These are phyloP conservation scores for Apiospora marii DNA, from an alignment of 2,329 filamentous ascomycete species.

Conservation along the genomic window DNA sequence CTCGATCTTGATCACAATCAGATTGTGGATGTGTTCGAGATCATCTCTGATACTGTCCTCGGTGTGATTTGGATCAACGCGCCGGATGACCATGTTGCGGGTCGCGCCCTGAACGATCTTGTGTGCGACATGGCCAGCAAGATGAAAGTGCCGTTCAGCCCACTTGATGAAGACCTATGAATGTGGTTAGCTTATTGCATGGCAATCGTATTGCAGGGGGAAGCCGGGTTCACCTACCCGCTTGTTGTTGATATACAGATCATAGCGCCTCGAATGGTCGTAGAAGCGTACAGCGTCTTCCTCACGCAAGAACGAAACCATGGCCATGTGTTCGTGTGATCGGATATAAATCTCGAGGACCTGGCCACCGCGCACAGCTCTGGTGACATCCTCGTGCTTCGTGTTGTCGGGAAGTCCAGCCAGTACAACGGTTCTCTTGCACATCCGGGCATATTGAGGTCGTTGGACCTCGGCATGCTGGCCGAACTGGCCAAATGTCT, in stretches of 20 bases:
- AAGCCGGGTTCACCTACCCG: constrained; percentile 56
- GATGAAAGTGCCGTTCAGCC: constrained; percentile 74
- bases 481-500: not conserved
- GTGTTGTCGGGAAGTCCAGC: constrained; percentile 67
- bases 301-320: constrained; percentile 74
- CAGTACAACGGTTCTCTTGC: constrained; percentile 67
- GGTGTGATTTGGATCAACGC: constrained; percentile 64
- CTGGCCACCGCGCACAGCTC: constrained; percentile 72
- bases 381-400: constrained; percentile 71
- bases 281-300: constrained; percentile 71
- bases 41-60: constrained; percentile 73
- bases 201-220: not conserved
- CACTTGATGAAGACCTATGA: constrained; percentile 71
- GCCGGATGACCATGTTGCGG: constrained; percentile 75
- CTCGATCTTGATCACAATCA: constrained; percentile 72
- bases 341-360: constrained; percentile 74
- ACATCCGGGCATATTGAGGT: constrained; percentile 46
- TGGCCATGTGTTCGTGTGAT: constrained; percentile 63
- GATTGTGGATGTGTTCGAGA: constrained; percentile 82
- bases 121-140: constrained; percentile 68
- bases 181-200: not conserved
- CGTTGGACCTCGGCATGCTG: constrained; percentile 27
- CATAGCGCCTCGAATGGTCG: constrained; percentile 68
- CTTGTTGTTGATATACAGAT: constrained; percentile 73
- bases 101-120: constrained; percentile 73